Percentiles rank a stretch among this genome's conserved stretches.
Evolutionary conservation across 2,329 filamentous ascomycete genomes (phyloP).

Genomic region (Tolypocladium sp.): DNA sequence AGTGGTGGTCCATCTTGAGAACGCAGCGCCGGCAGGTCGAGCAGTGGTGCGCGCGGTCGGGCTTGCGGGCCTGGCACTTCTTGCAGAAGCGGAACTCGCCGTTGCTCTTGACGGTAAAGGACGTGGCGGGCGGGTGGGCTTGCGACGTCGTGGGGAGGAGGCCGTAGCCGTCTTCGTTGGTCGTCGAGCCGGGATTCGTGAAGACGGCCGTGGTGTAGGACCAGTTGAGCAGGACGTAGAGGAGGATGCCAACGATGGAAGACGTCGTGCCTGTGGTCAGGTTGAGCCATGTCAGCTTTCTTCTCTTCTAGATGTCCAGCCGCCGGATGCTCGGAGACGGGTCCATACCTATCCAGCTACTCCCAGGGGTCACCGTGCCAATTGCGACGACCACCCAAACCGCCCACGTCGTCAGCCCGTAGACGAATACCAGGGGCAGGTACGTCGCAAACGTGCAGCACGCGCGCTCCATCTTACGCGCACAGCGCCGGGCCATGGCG

Average conservation of each 20-base stretch:
- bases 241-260: conserved; percentile 55
- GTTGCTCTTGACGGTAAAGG: conserved; percentile 86
- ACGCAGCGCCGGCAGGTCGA: conserved; percentile 90
- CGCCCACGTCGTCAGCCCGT: conserved; percentile 85
- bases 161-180: conserved; percentile 61
- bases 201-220: conserved; percentile 92
- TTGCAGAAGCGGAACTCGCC: conserved; percentile 89
- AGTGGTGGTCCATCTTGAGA: conserved; percentile 99
- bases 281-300: conserved; percentile 5
- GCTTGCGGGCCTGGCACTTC: conserved; percentile 91
- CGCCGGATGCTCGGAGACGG: not conserved
- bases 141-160: conserved; percentile 60
- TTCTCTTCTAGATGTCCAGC: not conserved
- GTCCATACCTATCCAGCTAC: conserved; percentile 45
- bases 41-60: conserved; percentile 94
- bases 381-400: conserved; percentile 78
- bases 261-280: conserved; percentile 36
- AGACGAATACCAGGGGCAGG: conserved; percentile 84
- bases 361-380: conserved; percentile 46
- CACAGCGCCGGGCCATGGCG: conserved; percentile 51
- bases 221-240: conserved; percentile 76
- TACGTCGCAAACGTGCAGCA: conserved; percentile 75
- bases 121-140: conserved; percentile 51
- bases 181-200: conserved; percentile 72
- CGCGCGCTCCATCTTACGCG: conserved; percentile 65